Evolutionary conservation across 179 eudicot species (phyloP).

Genomic region (Sideroxylon spinosum): DNA sequence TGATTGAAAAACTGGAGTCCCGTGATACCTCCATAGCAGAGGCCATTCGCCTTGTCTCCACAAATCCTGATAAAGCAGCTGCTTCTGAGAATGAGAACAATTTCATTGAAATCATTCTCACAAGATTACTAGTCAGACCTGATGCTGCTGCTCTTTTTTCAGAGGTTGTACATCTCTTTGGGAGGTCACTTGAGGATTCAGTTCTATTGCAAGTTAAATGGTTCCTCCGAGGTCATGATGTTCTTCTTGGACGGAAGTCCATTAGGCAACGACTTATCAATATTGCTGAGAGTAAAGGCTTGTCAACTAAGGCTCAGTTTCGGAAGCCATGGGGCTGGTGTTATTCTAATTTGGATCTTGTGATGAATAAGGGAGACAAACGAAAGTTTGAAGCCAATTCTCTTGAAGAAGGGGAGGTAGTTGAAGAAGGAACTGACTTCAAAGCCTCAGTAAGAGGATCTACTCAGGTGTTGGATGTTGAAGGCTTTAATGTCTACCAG

Average conservation of each 20-base stretch:
- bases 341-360: conserved; percentile 28
- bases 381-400: conserved; percentile 50
- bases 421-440: conserved; percentile 53
- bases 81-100: conserved; percentile 74
- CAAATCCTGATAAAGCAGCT: conserved; percentile 51
- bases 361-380: conserved; percentile 40
- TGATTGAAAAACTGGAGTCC: conserved; percentile 60
- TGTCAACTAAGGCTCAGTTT: conserved; percentile 67
- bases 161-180: conserved; percentile 81
- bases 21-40: conserved; percentile 58
- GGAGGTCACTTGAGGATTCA: conserved; percentile 85
- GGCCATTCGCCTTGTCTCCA: conserved; percentile 61
- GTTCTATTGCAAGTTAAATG: conserved; percentile 74
- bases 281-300: conserved; percentile 63
- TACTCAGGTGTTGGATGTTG: conserved; percentile 42
- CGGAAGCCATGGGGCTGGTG: conserved; percentile 97
- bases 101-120: conserved; percentile 66
- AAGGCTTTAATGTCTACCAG: conserved; percentile 40
- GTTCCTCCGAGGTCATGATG: conserved; percentile 81
- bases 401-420: conserved; percentile 93
- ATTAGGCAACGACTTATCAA: conserved; percentile 75
- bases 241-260: conserved; percentile 84
- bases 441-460: conserved; percentile 40
- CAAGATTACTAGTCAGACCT: conserved; percentile 87
- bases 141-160: conserved; percentile 90